Conservation (phyloP, 2,329 filamentous ascomycete genomes). For the Fusarium graminum region DNA sequence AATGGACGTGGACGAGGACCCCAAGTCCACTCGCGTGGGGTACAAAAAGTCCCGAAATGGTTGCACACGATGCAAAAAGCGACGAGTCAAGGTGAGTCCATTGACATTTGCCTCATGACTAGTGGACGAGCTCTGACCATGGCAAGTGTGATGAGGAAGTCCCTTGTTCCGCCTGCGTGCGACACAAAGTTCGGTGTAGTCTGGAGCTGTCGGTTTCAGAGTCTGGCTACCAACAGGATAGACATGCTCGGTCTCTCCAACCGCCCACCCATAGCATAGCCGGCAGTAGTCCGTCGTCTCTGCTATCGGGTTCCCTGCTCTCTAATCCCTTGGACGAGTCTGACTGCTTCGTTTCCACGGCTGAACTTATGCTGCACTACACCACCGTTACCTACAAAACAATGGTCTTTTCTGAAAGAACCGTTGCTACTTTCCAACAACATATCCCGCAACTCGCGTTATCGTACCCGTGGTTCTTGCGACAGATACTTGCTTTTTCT, state of each 20-base stretch:
- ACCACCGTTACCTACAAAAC: conserved; percentile 39
- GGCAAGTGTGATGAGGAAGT: conserved; percentile 28
- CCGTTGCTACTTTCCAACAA: conserved; percentile 24
- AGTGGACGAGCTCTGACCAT: not conserved
- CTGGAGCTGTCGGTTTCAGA: conserved; percentile 10
- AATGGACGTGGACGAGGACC: conserved; percentile 20
- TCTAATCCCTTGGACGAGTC: conserved; percentile 9
- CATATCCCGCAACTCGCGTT: conserved; percentile 33
- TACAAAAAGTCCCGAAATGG: conserved; percentile 42
- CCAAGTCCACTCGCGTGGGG: conserved; percentile 25
- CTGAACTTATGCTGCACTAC: conserved; percentile 42
- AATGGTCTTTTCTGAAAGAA: conserved; percentile 22
- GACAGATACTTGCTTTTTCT: conserved; percentile 35
- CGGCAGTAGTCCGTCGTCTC: conserved; percentile 11
- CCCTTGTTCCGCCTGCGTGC: conserved; percentile 30
- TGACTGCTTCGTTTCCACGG: conserved; percentile 28
- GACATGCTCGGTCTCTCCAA: conserved; percentile 11
- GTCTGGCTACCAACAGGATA: not conserved
- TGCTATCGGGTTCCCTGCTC: conserved; percentile 20
- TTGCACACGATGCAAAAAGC: conserved; percentile 32
- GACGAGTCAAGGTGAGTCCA: conserved; percentile 23
- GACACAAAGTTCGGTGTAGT: conserved; percentile 32
- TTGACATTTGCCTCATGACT: not conserved
- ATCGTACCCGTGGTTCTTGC: conserved; percentile 33
- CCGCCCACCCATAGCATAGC: conserved; percentile 11